A percentile compares a stretch with the other conserved stretches of the same genome.
Conservation (phyloP, 192 early-diverging fungal genomes). For the Lobosporangium transversale region DNA sequence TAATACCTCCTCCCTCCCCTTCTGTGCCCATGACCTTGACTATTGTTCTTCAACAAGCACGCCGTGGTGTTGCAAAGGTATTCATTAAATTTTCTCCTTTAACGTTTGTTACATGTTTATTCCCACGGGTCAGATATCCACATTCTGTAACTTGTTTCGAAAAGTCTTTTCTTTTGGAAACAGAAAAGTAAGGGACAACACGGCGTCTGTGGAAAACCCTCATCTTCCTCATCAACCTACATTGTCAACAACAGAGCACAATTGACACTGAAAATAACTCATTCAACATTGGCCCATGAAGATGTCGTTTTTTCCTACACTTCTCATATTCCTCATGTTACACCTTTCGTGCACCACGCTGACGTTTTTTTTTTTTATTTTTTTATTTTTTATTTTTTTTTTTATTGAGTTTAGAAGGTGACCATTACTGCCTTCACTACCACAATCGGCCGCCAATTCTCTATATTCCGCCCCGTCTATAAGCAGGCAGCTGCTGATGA, state of each 20-base stretch:
- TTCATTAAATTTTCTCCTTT: neutral
- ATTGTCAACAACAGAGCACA: neutral
- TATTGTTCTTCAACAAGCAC: constrained; percentile 36
- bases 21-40: constrained; percentile 35
- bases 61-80: constrained; percentile 41
- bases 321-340: neutral
- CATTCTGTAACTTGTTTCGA: neutral
- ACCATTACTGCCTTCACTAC: constrained; percentile 38
- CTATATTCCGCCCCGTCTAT: constrained; percentile 22
- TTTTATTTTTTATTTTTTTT: neutral
- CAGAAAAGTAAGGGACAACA: too few species aligned
- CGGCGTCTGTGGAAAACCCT: neutral
- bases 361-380: constrained; percentile 1
- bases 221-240: too few species aligned
- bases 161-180: neutral
- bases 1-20: neutral
- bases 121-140: constrained; percentile 4
- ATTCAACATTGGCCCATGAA: neutral
- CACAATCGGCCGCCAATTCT: constrained; percentile 39
- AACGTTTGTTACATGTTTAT: neutral
- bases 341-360: neutral
- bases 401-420: constrained; percentile 9
- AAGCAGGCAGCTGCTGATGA: constrained; percentile 8
- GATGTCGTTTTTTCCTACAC: neutral
- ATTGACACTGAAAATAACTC: neutral